phyloP scores from a whole-genome alignment of 768 basidiomycete species.

The Gymnopilus junonius region DNA sequence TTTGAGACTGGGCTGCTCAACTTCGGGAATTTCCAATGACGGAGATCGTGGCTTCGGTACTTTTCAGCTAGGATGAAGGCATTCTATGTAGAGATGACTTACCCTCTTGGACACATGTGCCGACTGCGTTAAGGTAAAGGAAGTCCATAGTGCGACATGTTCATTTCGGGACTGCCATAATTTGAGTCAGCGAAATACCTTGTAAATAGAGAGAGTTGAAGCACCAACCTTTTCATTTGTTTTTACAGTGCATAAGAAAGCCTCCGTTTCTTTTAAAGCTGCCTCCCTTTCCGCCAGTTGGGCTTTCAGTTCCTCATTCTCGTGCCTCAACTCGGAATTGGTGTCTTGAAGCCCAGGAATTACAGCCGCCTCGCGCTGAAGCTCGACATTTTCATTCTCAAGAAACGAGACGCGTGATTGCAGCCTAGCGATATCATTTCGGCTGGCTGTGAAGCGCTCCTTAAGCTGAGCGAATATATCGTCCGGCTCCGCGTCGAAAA shows the following conservation, averaged over 20 bases:
- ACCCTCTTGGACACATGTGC: neutral
- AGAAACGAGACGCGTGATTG: neutral
- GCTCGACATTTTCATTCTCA: neutral
- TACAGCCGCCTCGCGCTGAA: neutral
- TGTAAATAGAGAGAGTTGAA: neutral
- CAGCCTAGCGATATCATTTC: neutral
- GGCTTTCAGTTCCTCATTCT: neutral
- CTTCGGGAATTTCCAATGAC: neutral
- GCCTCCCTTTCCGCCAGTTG: neutral
- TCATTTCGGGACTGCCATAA: too few species aligned
- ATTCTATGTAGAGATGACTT: neutral
- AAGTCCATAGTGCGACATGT: too few species aligned
- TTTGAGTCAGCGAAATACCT: neutral
- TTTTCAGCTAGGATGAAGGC: neutral
- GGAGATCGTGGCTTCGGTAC: neutral
- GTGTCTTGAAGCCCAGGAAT: neutral
- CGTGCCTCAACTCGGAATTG: neutral
- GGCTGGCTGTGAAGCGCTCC: neutral
- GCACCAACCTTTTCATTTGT: neutral
- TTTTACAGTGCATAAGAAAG: neutral
- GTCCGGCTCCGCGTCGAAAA: neutral
- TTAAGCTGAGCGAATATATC: neutral
- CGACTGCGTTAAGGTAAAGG: neutral
- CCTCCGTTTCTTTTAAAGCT: constrained; percentile 12
- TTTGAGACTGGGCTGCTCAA: neutral